Evolutionary conservation across 192 early-diverging fungal genomes (phyloP), one percentile per base, ranked within the genome.

Genomic region (Coemansia sp.): DNA sequence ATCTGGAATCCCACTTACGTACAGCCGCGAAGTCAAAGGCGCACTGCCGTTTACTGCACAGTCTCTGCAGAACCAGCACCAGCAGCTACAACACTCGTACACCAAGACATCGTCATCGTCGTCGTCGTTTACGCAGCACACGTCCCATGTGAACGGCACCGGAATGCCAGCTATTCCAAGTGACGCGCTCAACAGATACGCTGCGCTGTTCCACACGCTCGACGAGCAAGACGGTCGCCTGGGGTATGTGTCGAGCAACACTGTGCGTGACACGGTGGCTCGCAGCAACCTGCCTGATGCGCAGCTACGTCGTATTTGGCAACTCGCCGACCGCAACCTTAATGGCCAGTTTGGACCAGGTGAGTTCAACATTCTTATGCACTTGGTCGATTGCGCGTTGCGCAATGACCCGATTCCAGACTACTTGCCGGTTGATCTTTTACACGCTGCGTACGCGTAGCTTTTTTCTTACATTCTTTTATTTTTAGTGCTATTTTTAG

Each of bases 361-460:
- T n/a, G 76, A 69, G 21, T 79, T 79, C 54, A 67, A 73, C 61
- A 61, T 79, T 12, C 56, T 64, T 27, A 79, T 79, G 76, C 61
- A 79, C 21, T 48, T 79, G 59, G 50, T 64, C 10, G 76, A 79
- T 53, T 66, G 56, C 14, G 71, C 71, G 4, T 43, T 73, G 31
- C 59, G 60, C 19, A 48, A 59, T 27, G 70, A 73, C 9, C 76
- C 70, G 1, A 73, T 73, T 22, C 76, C 76, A 3, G 67, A 72
- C 16, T 39, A 43, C 6, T 43, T 79, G 25, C 60, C 76, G 10
- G 57, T 79, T 3, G 71, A 73, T 56, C 64, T 73, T 41, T 19
- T 79, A 3, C 69, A 69, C 29, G 65, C 71, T 21, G 76, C 71
- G 0, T 79, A 79, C 22, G 50, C 57, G 26, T 67, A 51, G 12